Conservation (phyloP, 768 basidiomycete species). For the Mycena galericulata region DNA sequence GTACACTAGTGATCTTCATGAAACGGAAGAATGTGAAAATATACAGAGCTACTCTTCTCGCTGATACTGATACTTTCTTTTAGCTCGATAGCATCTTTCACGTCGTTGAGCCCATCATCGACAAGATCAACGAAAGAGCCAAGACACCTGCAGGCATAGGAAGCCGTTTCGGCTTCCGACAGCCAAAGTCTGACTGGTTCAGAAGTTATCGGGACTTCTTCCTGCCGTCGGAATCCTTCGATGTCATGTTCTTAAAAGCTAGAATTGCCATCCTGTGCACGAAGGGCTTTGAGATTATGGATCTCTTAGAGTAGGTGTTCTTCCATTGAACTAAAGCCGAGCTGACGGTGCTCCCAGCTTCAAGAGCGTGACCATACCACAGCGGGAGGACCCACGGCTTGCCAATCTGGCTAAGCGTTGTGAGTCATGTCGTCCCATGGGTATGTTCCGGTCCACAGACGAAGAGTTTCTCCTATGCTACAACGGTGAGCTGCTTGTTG, state of each 20-base stretch:
- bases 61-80: not conserved
- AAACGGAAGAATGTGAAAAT: conserved; percentile 84
- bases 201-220: conserved; percentile 94
- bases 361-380: conserved; percentile 90
- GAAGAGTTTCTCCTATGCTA: conserved; percentile 96
- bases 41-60: not conserved
- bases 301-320: conserved; percentile 82
- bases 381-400: conserved; percentile 74
- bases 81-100: conserved; percentile 93
- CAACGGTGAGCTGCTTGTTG: conserved; percentile 71
- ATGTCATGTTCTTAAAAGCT: conserved; percentile 92
- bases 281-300: conserved; percentile 98
- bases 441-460: conserved; percentile 93
- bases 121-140: conserved; percentile 84
- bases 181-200: conserved; percentile 94
- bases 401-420: conserved; percentile 86
- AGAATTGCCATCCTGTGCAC: conserved; percentile 94
- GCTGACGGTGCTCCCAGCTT: conserved; percentile 60
- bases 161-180: conserved; percentile 81
- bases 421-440: conserved; percentile 87
- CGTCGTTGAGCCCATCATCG: conserved; percentile 96
- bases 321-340: not conserved
- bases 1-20: conserved; percentile 95
- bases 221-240: conserved; percentile 90
- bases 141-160: conserved; percentile 79